Conservation (phyloP, 2,329 filamentous ascomycete species). For the Xylariaceae sp. region DNA sequence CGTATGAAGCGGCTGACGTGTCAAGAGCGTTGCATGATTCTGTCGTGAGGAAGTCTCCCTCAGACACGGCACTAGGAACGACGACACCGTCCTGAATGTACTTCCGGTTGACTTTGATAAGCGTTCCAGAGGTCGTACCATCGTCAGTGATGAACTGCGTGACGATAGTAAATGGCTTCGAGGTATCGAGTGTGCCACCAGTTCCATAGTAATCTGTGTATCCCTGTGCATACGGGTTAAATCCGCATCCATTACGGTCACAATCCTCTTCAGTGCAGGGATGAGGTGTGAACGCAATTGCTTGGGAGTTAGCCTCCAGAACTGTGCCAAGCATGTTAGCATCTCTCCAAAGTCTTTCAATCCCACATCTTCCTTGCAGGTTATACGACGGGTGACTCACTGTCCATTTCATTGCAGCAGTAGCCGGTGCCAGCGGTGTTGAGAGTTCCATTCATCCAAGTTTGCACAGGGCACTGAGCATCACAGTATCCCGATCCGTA, state of each 20-base stretch:
- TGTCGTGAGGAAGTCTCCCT: constrained; percentile 25
- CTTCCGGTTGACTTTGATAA: constrained; percentile 47
- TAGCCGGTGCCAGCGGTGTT: constrained; percentile 58
- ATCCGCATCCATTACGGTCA: constrained; percentile 37
- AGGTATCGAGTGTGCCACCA: constrained; percentile 26
- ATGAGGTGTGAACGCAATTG: constrained; percentile 58
- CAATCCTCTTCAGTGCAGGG: constrained; percentile 48
- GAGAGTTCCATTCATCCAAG: constrained; percentile 44
- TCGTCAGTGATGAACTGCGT: constrained; percentile 27
- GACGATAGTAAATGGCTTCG: constrained; percentile 27
- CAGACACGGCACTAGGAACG: constrained; percentile 38
- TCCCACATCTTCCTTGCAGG: neutral
- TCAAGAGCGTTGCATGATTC: constrained; percentile 23
- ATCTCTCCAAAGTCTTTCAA: no score
- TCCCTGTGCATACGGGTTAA: constrained; percentile 36
- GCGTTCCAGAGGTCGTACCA: constrained; percentile 19
- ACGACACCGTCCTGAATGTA: constrained; percentile 49
- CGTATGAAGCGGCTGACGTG: constrained; percentile 29
- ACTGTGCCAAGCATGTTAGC: constrained; percentile 27
- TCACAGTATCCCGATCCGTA: constrained; percentile 63
- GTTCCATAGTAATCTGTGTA: constrained; percentile 27
- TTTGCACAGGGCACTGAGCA: constrained; percentile 49
- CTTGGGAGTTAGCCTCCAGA: constrained; percentile 62
- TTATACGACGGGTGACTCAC: constrained; percentile 7
- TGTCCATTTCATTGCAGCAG: constrained; percentile 68